Base-by-base conservation (phyloP, 164 flowering plant genomes). In the Taxillus chinensis region DNA sequence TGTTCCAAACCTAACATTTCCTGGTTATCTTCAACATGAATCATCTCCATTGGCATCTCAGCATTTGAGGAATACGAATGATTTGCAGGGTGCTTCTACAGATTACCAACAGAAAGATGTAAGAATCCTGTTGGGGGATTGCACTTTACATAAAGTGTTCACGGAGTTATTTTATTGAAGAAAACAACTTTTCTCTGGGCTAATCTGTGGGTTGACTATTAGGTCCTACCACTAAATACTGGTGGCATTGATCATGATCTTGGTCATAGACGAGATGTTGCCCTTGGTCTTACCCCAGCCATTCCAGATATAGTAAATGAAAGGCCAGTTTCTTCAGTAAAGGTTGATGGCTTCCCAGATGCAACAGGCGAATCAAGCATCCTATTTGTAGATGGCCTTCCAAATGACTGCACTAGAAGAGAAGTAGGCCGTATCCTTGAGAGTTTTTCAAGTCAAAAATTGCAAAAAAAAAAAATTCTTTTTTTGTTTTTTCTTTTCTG, bases 341-440 rank as follows among this genome's bases (percentile, higher is more conserved):
- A 70, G 63, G 62, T 48, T 55, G 78, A 74, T 57, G 71, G 70
- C 39, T 41, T 46, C 39, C 59, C 67, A 46, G 70, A 51, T 11
- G n/a, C 66, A 48, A 61, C 46, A 40, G 77, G 71, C 52, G 87
- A 77, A 53, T 79, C 89, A 7, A 85, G 77, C 53, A 57, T 82
- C 62, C 77, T 85, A 41, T 87, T 83, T 77, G 89, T 87, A 16
- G 83, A 77, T 70, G 54, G 54, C 27, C 54, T 51, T 51, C 54
- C 54, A 51, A 74, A 59, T 61, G 89, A 85, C 59, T 85, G 90
- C 70, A 79, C 89, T 12, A 78, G 95, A 76, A 81, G 95, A 73
- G 95, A 87, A 80, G 83, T 82, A 58, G 76, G 83, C 5, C 87
- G 95, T 87, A 87, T 87, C 95, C 90, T 83, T 78, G 65, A 27